Evolutionary conservation across 176 grass and related monocot genomes (phyloP).

Genomic region (Oryza nivara): DNA sequence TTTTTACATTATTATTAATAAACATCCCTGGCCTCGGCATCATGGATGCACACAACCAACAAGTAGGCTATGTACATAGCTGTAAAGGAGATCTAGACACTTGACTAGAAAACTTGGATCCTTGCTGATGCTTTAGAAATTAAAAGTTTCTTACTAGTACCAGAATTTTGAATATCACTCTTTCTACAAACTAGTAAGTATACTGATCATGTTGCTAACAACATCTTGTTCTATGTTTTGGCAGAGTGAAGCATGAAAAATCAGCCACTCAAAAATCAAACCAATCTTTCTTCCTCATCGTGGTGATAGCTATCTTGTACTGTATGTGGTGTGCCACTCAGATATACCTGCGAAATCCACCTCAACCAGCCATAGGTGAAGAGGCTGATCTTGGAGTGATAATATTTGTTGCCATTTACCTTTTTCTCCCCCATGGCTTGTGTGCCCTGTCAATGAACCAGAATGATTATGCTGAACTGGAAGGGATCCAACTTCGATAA

Average conservation of each 20-base stretch:
- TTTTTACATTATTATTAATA: background rate
- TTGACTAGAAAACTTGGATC: slow-evolving; percentile 8
- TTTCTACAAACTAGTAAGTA: slow-evolving; percentile 4
- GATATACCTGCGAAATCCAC: slow-evolving; percentile 79
- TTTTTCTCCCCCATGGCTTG: slow-evolving; percentile 80
- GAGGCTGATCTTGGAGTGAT: slow-evolving; percentile 96
- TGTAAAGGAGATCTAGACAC: background rate
- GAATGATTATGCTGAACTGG: slow-evolving; percentile 57
- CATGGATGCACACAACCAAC: background rate
- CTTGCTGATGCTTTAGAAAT: background rate
- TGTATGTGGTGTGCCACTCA: slow-evolving; percentile 84
- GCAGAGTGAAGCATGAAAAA: slow-evolving; percentile 61
- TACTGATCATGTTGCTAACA: background rate
- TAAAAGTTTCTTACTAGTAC: background rate
- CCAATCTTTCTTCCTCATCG: slow-evolving; percentile 64
- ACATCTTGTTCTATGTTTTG: slow-evolving; percentile 35
- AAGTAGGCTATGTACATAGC: slow-evolving; percentile 6
- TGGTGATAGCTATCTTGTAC: slow-evolving; percentile 66
- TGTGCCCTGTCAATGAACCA: slow-evolving; percentile 77
- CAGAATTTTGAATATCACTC: background rate
- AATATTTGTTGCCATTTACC: slow-evolving; percentile 75
- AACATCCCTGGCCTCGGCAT: background rate
- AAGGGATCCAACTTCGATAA: slow-evolving; percentile 57
- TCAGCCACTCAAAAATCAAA: slow-evolving; percentile 70
- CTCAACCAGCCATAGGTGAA: slow-evolving; percentile 84